These are phyloP conservation scores for Apiospora phragmitis DNA, from an alignment of 2,329 filamentous ascomycete genomes.

Conservation along the genomic window DNA sequence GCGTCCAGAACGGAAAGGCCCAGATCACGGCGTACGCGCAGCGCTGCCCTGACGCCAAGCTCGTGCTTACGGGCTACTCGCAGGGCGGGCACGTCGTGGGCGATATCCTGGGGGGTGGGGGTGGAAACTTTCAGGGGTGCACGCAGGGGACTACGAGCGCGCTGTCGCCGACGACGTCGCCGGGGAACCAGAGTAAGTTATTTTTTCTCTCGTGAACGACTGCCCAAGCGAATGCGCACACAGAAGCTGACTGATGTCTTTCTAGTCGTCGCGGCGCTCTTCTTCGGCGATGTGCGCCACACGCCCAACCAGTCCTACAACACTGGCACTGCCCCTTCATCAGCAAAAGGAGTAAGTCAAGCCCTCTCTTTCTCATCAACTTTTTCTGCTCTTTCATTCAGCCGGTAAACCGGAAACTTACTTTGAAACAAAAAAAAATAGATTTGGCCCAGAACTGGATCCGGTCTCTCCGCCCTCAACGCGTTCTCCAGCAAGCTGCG, in stretches of 20 bases:
- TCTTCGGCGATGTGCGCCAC: slow-evolving; percentile 9
- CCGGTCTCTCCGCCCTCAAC: slow-evolving; percentile 5
- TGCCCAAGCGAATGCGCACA: no score
- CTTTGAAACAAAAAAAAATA: neutral
- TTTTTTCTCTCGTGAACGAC: no score
- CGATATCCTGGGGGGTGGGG: slow-evolving; percentile 5
- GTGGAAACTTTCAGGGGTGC: neutral
- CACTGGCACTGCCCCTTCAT: neutral
- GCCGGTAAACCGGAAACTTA: no score
- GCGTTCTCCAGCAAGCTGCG: neutral
- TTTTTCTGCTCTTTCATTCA: no score
- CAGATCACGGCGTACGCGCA: slow-evolving; percentile 4
- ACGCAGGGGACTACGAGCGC: neutral
- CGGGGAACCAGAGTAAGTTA: slow-evolving; percentile 8
- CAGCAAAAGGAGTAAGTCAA: neutral
- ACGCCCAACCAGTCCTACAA: slow-evolving; percentile 5
- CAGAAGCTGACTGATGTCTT: neutral
- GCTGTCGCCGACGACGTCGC: slow-evolving; percentile 14
- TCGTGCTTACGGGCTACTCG: slow-evolving; percentile 9
- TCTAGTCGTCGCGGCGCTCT: neutral
- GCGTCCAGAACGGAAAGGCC: neutral
- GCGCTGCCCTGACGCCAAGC: neutral
- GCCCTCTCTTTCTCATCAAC: neutral
- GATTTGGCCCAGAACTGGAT: slow-evolving; percentile 14
- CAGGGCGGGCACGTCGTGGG: slow-evolving; percentile 12